Base-by-base conservation (phyloP, 257 asterid genomes). In the Lycium barbarum region DNA sequence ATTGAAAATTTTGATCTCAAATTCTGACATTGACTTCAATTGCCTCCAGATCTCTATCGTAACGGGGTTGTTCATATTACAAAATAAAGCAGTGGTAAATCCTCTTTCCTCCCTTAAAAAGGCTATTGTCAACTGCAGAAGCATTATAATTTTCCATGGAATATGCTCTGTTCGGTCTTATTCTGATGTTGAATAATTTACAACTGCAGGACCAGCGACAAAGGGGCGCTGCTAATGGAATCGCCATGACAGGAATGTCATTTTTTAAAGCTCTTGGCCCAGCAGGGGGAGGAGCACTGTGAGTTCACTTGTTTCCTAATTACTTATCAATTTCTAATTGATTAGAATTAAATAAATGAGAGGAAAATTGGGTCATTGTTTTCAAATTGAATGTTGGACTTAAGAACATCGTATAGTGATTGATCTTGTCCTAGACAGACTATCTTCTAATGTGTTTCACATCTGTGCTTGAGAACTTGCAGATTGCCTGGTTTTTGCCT, bases 141-240 rank as follows among this genome's bases (percentile, higher is more conserved):
- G 82, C 38, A 12, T 55, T 13, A 18, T 51, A 36, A 26, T 20
- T 22, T 3, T 76, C 20, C 43, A 43, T 51, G 26, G 43, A 26
- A 11, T 26, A 18, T 18, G 82, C 17, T 81, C 43, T 55, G 12
- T 1, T 85, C 12, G 14, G 84, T 67, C 80, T 2, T 20, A 1
- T 22, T 6, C 9, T 58, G 65, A 58, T 18, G 61, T 58, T 6
- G 65, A 58, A 2, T 58, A 58, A 58, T 58, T 58, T 8, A 63
- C 74, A 51, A 73, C 35, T 26, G 68, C 93, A 95, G 98, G 84
- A 92, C 65, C 95, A 90, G 83, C 93, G 93, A 84, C 95, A 89
- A 84, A 90, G 98, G 88, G 98, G 98, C 84, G 91, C 92, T 84
- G 97, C 97, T 84, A 95, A 95, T 85, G 98, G 97, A 78, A 86